Conservation (phyloP, 2,329 filamentous ascomycete genomes). For the Chrysoporthe deuterocubensis region DNA sequence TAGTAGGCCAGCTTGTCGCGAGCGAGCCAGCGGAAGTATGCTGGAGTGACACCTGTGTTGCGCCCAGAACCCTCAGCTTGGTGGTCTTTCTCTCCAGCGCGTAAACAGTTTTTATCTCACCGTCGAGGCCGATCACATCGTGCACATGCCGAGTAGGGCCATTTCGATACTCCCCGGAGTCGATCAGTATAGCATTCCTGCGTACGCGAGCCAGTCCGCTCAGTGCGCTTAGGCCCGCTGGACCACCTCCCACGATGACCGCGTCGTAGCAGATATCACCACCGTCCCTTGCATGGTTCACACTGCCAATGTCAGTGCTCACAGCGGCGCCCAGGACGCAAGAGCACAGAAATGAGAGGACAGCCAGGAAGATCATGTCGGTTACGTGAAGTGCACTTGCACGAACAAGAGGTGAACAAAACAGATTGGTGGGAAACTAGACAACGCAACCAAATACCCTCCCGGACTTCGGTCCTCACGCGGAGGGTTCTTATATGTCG, state of each 20-base stretch:
- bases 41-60: slow-evolving; percentile 53
- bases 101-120: slow-evolving; percentile 39
- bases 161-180: slow-evolving; percentile 64
- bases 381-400: not conserved
- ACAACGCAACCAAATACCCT: too few species aligned
- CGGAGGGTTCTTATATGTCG: too few species aligned
- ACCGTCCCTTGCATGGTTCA: not conserved
- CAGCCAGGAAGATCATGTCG: not conserved
- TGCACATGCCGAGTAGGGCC: slow-evolving; percentile 61
- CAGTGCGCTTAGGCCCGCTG: slow-evolving; percentile 56
- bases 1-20: slow-evolving; percentile 58
- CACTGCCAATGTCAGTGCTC: not conserved
- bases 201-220: slow-evolving; percentile 64
- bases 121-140: slow-evolving; percentile 64
- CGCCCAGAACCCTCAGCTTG: slow-evolving; percentile 17
- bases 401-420: not conserved
- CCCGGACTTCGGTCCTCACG: too few species aligned
- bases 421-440: not conserved
- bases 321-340: not conserved
- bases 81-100: not conserved
- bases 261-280: slow-evolving; percentile 49
- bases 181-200: slow-evolving; percentile 58
- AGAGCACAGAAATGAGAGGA: not conserved
- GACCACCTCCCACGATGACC: slow-evolving; percentile 62
- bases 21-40: slow-evolving; percentile 58